Evolutionary conservation across 176 grass and related monocot species (phyloP).

Genomic region (Rhipidocladum racemiflorum): DNA sequence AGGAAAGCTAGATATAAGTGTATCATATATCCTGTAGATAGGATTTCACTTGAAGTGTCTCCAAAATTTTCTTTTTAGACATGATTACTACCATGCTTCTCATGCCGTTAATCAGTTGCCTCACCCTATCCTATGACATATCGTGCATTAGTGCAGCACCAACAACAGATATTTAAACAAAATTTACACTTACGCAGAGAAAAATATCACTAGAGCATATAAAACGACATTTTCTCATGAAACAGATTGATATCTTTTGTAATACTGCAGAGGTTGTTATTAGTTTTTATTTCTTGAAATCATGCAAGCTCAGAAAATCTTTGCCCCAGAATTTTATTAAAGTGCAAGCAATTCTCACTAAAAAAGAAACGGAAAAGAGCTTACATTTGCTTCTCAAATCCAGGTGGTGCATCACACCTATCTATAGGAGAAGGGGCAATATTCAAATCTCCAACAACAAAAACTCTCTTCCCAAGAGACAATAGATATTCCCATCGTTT

Average conservation of each 20-base stretch:
- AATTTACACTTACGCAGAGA: background rate
- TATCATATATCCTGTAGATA: background rate
- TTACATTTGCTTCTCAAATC: constrained; percentile 93
- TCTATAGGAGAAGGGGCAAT: constrained; percentile 93
- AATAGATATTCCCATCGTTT: constrained; percentile 81
- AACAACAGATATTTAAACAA: background rate
- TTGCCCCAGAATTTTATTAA: background rate
- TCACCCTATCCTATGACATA: background rate
- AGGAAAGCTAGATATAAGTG: background rate
- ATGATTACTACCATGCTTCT: background rate
- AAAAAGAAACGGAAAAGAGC: constrained; percentile 16
- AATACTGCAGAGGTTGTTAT: background rate
- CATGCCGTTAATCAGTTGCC: background rate
- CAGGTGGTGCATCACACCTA: constrained; percentile 71
- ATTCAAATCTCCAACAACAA: constrained; percentile 95
- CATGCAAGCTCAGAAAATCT: background rate
- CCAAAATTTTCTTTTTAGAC: background rate
- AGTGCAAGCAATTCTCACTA: background rate
- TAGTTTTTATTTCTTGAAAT: background rate
- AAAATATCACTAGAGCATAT: background rate
- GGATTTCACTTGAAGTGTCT: background rate
- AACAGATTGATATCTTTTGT: background rate
- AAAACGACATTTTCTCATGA: background rate
- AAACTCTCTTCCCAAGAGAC: constrained; percentile 72
- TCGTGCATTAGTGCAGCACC: background rate